A percentile compares a stretch with the other conserved stretches of the same genome.
Conservation (phyloP, 805 yeast genomes). For the Teunomyces funiuensis region DNA sequence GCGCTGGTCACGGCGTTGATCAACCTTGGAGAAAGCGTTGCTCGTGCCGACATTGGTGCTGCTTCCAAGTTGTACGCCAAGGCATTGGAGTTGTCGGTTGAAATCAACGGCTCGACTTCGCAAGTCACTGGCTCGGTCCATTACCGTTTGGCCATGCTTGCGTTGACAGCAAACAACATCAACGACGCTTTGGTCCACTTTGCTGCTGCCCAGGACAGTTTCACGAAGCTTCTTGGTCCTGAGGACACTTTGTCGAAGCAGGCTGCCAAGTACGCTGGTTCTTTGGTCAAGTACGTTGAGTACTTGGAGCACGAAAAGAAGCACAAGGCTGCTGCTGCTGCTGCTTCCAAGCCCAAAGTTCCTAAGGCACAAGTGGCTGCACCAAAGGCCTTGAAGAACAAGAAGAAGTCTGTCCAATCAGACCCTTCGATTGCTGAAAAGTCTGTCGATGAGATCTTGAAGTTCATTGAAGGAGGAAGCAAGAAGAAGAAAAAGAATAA, state of each 20-base stretch:
- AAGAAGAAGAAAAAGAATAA: slow-evolving; percentile 12
- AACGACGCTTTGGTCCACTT: slow-evolving; percentile 57
- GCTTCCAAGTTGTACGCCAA: slow-evolving; percentile 54
- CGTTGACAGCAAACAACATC: slow-evolving; percentile 51
- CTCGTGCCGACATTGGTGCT: slow-evolving; percentile 48
- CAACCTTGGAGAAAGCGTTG: slow-evolving; percentile 60
- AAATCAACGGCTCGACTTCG: slow-evolving; percentile 56
- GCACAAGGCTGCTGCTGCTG: slow-evolving; percentile 14
- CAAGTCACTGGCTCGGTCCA: slow-evolving; percentile 63
- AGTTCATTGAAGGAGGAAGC: slow-evolving; percentile 62
- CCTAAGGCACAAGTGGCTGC: not conserved
- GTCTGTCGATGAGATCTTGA: slow-evolving; percentile 71
- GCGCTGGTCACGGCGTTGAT: slow-evolving; percentile 62
- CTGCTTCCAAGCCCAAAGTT: slow-evolving; percentile 17
- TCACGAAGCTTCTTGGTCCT: slow-evolving; percentile 60
- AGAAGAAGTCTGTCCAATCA: slow-evolving; percentile 24
- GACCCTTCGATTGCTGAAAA: slow-evolving; percentile 59
- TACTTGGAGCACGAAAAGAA: slow-evolving; percentile 34
- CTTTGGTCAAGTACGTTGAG: slow-evolving; percentile 51
- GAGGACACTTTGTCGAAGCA: slow-evolving; percentile 68
- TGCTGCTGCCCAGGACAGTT: slow-evolving; percentile 54
- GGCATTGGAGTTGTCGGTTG: slow-evolving; percentile 51
- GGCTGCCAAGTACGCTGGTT: slow-evolving; percentile 61
- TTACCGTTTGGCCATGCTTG: slow-evolving; percentile 58
- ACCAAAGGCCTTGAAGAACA: slow-evolving; percentile 7